Percentiles rank a stretch among this genome's conserved stretches.
Conservation (phyloP, 1,139 yeast species). For the Taphrina communis region DNA sequence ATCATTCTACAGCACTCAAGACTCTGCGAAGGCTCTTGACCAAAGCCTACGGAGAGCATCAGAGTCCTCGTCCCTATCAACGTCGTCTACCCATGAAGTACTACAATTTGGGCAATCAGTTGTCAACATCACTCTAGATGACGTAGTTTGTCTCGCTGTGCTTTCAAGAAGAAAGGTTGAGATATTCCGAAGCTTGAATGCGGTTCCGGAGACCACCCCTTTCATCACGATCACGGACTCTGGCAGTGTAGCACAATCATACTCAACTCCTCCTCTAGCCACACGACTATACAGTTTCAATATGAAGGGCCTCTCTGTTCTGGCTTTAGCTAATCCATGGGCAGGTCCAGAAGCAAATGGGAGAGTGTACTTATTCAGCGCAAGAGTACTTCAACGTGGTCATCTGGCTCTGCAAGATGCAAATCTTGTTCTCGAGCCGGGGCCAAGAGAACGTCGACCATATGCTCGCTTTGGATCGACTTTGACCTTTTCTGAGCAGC, state of each 20-base stretch:
- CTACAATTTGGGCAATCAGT: conserved; percentile 17
- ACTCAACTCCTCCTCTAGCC: conserved; percentile 15
- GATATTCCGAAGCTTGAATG: conserved; percentile 17
- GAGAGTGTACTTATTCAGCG: conserved; percentile 15
- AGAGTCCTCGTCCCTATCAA: not conserved
- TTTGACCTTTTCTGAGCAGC: not conserved
- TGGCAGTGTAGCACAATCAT: not conserved
- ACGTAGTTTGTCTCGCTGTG: conserved; percentile 14
- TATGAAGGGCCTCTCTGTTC: not conserved
- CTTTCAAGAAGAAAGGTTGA: conserved; percentile 20
- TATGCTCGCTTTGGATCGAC: not conserved
- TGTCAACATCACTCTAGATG: conserved; percentile 13
- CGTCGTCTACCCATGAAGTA: not conserved
- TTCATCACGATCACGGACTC: conserved; percentile 14
- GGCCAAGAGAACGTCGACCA: not conserved
- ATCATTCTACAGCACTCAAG: not conserved
- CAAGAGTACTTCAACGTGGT: not conserved
- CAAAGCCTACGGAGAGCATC: not conserved
- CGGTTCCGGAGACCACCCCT: conserved; percentile 3
- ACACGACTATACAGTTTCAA: not conserved
- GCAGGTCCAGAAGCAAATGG: conserved; percentile 14
- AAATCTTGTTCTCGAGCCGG: conserved; percentile 4
- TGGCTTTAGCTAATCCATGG: conserved; percentile 28
- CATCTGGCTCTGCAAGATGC: conserved; percentile 9
- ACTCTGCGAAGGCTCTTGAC: not conserved